These are phyloP conservation scores for Xylaria sp. DNA, from an alignment of 2,329 filamentous ascomycete species.

Conservation along the genomic window DNA sequence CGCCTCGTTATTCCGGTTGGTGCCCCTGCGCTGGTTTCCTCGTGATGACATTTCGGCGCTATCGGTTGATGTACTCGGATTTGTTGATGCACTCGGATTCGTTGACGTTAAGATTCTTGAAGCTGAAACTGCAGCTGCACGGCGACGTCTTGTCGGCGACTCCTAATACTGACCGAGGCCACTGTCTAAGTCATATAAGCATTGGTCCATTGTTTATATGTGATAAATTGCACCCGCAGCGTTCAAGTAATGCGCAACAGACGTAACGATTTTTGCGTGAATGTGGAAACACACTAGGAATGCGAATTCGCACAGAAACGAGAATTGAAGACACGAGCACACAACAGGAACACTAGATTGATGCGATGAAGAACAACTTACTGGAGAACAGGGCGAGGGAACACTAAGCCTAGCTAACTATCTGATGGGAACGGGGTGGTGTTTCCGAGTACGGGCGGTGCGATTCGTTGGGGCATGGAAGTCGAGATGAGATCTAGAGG, in stretches of 20 bases:
- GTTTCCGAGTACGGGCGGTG: too few relatives aligned
- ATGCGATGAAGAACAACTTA: background rate
- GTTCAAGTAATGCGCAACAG: background rate
- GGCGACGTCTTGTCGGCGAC: slow-evolving; percentile 12
- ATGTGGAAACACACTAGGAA: background rate
- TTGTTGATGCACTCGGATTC: background rate
- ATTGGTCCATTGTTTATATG: too few relatives aligned
- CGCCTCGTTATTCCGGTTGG: slow-evolving; percentile 43
- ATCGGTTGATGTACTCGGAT: background rate
- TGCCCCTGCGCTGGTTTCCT: slow-evolving; percentile 36
- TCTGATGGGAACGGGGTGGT: too few relatives aligned
- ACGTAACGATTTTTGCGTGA: background rate
- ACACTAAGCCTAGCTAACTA: too few relatives aligned
- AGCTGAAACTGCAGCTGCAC: slow-evolving; percentile 2
- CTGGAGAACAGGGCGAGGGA: background rate
- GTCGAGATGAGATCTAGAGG: too few relatives aligned
- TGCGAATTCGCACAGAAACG: too few relatives aligned
- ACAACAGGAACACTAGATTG: background rate
- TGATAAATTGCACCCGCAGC: too few relatives aligned
- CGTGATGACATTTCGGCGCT: slow-evolving; percentile 33
- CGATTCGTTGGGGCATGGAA: too few relatives aligned
- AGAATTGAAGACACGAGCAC: background rate
- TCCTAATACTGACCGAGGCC: slow-evolving; percentile 27
- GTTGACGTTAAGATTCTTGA: background rate
- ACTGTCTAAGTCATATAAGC: too few relatives aligned